Conservation (phyloP, 148 eudicot species). For the Persicaria maculosa region DNA sequence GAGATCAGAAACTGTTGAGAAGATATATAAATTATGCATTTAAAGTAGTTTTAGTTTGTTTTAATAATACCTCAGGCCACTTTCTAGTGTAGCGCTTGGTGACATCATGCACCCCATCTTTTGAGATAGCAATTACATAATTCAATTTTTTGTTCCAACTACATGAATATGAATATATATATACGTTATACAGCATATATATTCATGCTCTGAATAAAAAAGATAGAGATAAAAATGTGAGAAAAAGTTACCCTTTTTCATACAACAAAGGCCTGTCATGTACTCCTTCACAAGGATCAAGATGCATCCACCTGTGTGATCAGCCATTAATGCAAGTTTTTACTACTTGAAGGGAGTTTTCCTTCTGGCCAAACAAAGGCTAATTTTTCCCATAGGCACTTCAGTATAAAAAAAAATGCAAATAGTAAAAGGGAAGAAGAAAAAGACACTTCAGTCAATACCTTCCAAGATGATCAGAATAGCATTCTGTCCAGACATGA, state of each 20-base stretch:
- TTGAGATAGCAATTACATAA: slow-evolving; percentile 74
- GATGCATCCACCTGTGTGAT: slow-evolving; percentile 90
- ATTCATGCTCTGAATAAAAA: background rate
- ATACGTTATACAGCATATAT: background rate
- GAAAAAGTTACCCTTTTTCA: slow-evolving; percentile 70
- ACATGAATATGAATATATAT: slow-evolving; percentile 13
- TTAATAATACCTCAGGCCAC: slow-evolving; percentile 76
- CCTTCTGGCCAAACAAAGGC: too few species aligned
- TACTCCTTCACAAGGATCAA: slow-evolving; percentile 96
- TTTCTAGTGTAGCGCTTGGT: slow-evolving; percentile 94
- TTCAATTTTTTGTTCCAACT: slow-evolving; percentile 81
- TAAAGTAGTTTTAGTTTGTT: background rate
- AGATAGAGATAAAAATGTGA: background rate
- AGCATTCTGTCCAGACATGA: slow-evolving; percentile 99
- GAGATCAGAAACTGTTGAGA: background rate
- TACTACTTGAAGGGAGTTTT: background rate
- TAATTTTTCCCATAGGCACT: background rate
- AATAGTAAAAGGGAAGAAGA: background rate
- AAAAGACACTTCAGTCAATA: slow-evolving; percentile 21
- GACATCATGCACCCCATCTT: slow-evolving; percentile 94
- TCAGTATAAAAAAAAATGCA: background rate
- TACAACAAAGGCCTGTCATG: slow-evolving; percentile 89
- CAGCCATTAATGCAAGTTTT: background rate
- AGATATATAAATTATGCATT: background rate
- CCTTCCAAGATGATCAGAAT: slow-evolving; percentile 71